Evolutionary conservation across 176 grass and related monocot species (phyloP).

Genomic region (Eleusine coracana): DNA sequence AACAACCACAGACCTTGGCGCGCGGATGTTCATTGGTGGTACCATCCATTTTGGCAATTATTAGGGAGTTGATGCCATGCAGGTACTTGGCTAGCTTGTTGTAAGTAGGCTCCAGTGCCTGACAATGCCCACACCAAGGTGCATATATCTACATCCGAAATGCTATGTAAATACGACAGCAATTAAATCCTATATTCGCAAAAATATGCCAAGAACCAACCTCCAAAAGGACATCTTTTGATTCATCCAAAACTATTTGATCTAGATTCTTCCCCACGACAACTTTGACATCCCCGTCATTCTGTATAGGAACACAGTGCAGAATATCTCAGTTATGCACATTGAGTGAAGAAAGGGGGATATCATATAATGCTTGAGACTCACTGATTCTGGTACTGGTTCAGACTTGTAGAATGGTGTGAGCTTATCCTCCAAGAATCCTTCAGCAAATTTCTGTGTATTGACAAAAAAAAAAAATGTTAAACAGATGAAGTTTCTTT

Average conservation of each 20-base stretch:
- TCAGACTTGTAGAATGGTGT: slow-evolving; percentile 89
- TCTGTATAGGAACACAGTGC: slow-evolving; percentile 54
- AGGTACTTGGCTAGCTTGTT: slow-evolving; percentile 85
- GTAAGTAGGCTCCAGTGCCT: slow-evolving; percentile 84
- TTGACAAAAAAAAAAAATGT: background rate
- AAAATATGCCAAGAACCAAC: slow-evolving; percentile 33
- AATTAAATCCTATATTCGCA: slow-evolving; percentile 19
- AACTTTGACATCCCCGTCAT: slow-evolving; percentile 88
- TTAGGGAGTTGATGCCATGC: slow-evolving; percentile 70
- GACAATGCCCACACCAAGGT: slow-evolving; percentile 98
- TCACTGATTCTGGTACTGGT: slow-evolving; percentile 79
- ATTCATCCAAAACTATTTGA: slow-evolving; percentile 91
- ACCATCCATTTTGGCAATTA: slow-evolving; percentile 98
- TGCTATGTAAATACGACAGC: background rate
- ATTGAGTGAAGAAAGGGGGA: slow-evolving; percentile 12
- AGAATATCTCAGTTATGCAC: slow-evolving; percentile 3
- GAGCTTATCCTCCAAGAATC: slow-evolving; percentile 83
- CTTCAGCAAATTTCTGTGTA: slow-evolving; percentile 65
- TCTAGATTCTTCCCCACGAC: slow-evolving; percentile 92
- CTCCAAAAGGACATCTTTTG: slow-evolving; percentile 96
- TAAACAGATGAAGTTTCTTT: slow-evolving; percentile 13
- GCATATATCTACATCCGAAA: slow-evolving; percentile 74
- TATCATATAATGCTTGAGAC: slow-evolving; percentile 27
- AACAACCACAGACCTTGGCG: slow-evolving; percentile 62
- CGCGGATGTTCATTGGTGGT: slow-evolving; percentile 85